Percentiles rank a stretch among this genome's conserved stretches.
Conservation (phyloP, 495 filamentous ascomycete genomes). For the Aspergillus diversus region DNA sequence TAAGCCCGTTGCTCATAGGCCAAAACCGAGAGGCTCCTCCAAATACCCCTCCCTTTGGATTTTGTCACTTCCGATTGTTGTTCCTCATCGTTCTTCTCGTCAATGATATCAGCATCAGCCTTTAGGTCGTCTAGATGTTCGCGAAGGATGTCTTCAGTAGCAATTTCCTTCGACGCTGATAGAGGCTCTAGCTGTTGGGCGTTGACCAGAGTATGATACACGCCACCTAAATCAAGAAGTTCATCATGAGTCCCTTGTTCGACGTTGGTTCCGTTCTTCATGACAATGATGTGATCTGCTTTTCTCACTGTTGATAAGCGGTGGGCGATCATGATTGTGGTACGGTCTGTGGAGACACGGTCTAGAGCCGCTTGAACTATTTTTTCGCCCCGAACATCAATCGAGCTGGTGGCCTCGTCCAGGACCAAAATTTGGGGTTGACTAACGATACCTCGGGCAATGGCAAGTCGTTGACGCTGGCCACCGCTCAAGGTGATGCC, state of each 20-base stretch:
- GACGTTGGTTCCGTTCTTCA: constrained; percentile 46
- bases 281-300: constrained; percentile 58
- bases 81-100: constrained; percentile 41
- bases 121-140: not conserved
- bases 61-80: constrained; percentile 28
- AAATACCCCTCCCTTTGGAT: constrained; percentile 37
- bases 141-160: not conserved
- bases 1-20: constrained; percentile 50
- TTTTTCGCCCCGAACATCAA: constrained; percentile 53
- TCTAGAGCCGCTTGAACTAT: constrained; percentile 53
- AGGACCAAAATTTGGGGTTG: constrained; percentile 79
- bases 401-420: constrained; percentile 55
- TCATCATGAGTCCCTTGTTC: constrained; percentile 56
- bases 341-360: constrained; percentile 41
- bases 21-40: constrained; percentile 47
- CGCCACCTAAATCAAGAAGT: constrained; percentile 38
- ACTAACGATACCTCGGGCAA: constrained; percentile 80
- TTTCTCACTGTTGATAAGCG: constrained; percentile 57
- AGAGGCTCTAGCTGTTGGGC: constrained; percentile 30
- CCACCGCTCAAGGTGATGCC: constrained; percentile 43
- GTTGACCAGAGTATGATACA: constrained; percentile 49
- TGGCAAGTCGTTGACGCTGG: constrained; percentile 64
- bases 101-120: not conserved
- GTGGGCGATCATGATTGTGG: constrained; percentile 58
- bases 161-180: not conserved